Evolutionary conservation across 2,329 filamentous ascomycete species (phyloP), one percentile per base, ranked within the genome.

Genomic region (Cercospora citrullina): DNA sequence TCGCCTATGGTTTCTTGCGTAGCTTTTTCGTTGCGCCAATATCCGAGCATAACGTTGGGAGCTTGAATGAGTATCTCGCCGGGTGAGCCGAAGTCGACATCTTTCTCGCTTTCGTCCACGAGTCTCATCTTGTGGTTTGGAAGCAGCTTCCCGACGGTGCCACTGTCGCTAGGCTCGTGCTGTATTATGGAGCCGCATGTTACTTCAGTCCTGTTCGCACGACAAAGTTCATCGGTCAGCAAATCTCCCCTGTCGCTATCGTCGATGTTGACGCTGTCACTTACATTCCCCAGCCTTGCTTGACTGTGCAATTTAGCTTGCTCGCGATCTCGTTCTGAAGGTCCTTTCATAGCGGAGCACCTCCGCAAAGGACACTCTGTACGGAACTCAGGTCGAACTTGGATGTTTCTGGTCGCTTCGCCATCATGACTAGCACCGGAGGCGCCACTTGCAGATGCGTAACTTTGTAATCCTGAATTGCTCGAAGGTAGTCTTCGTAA

Each of bases 401-500:
- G 4, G 72, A 69, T 5, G 80, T 81, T 65, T 82, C 80, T 1
- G 80, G 78, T 48, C 80, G 71, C 73, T 83, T 83, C 63, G 75
- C 78, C 63, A 83, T 72, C 80, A 82, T 81, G 36, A 83, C 77
- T 71, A 82, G 74, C 42, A 83, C 79, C 1, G 81, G 81, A 7
- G 81, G 81, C 14, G 80, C 81, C 4, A 80, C 72, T 63, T 82
- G 79, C 10, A 81, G 72, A 60, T 81, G 74, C 4, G 80, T 81
- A 62, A 82, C 75, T 57, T 74, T 77, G 65, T 79, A 74, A 10
- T 71, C 72, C 64, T 81, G 77, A 1, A 82, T 80, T 9, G 74
- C 72, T 5, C 73, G 72, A n/a, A 81, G 70, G 63, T 79, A 82
- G 53, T 79, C 77, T 39, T 77, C 75, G 66, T 79, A 81, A n/a